Conservation (phyloP, 208 protist species). For the Blastocrithidia nonstop region DNA sequence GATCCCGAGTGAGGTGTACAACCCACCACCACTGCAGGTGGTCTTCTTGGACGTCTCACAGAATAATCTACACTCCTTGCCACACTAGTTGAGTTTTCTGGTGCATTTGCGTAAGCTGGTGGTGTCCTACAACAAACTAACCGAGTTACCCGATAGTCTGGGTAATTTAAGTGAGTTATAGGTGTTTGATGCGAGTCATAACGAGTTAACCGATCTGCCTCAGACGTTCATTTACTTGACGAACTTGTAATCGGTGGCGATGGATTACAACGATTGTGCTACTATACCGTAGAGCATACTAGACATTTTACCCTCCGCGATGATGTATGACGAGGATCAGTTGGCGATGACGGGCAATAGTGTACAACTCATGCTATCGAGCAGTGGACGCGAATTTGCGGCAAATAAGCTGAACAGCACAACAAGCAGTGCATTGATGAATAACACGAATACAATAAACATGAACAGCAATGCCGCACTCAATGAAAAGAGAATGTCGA, state of each 20-base stretch:
- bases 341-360: background rate
- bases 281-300: conserved; percentile 50
- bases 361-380: too few species aligned
- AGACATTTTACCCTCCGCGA: conserved; percentile 14
- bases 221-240: conserved; percentile 47
- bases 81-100: conserved; percentile 59
- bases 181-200: conserved; percentile 67
- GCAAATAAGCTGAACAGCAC: too few species aligned
- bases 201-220: conserved; percentile 44
- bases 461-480: conserved; percentile 1
- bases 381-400: too few species aligned
- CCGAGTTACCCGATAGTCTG: conserved; percentile 48
- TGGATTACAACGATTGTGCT: conserved; percentile 78
- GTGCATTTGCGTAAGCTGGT: conserved; percentile 34
- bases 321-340: background rate
- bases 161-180: conserved; percentile 48
- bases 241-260: conserved; percentile 22
- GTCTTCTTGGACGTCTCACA: conserved; percentile 51
- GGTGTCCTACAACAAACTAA: conserved; percentile 72
- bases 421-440: background rate
- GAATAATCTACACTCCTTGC: conserved; percentile 45
- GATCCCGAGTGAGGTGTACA: conserved; percentile 56
- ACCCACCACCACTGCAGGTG: conserved; percentile 47
- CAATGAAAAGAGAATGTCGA: conserved; percentile 5
- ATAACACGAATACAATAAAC: background rate